Base-by-base conservation (phyloP, 371 early-diverging fungal genomes). In the Choanephora cucurbitarum region DNA sequence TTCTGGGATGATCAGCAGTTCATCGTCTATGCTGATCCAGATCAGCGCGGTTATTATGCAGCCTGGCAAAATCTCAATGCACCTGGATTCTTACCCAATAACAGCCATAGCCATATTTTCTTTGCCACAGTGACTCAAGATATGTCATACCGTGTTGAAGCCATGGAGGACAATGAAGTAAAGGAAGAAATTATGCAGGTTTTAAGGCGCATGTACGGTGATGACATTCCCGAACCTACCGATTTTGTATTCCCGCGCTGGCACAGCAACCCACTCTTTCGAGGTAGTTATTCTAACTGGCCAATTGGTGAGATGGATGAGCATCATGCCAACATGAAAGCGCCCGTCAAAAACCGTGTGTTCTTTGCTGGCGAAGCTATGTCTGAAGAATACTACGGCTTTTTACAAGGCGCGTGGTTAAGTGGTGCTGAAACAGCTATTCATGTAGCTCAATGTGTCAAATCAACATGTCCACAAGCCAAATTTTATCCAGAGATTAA, bases 1-100 rank as follows among this genome's bases (percentile, higher is more conserved):
- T 79, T 75, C 70, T 79, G 79, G 79, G 73, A 69, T 21, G 70
- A 79, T 32, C 67, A 58, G 22, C 76, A 79, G 44, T 75, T 63
- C 55, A 54, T 57, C 11, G 64, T 79, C 1, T 79, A 72, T 60
- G 79, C 62, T 22, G 73, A 75, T 50, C 68, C 75, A 15, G 63
- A 56, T 45, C 44, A 54, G 6, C 69, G 76, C 21, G 79, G 79
- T 17, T 68, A 67, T 47, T 64, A 56, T 31, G 60, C 57, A 40
- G 44, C 64, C 7, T 73, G 69, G 70, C 73, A 73, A 48, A 73
- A 69, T 44, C 44, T 73, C 22, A 69, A 73, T 39, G 62, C 62
- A 0, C 52, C 55, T 6, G 67, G 71, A 0, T 69, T 58, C 46
- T 61, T 66, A 24, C 67, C 69, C 28, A 42, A 66, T 24, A 58